A percentile compares a stretch with the other conserved stretches of the same genome.
These are phyloP conservation scores for Phoenix roebelenii DNA, from an alignment of 176 grass and related monocot species.

Conservation along the genomic window DNA sequence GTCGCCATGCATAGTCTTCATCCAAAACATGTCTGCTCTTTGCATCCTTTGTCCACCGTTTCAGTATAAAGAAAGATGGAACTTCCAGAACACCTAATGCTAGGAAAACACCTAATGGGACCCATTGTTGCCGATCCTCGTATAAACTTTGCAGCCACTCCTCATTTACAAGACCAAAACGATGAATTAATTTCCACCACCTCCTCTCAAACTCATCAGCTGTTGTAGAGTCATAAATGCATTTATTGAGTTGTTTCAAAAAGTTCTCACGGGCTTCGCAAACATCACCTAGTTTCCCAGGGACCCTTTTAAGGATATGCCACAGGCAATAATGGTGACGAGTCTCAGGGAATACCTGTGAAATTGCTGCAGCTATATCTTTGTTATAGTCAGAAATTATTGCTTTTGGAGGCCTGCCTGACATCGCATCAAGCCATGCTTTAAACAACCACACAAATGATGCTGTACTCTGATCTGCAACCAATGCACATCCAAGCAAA, in stretches of 20 bases:
- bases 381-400: background rate
- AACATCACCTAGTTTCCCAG: background rate
- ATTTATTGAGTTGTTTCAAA: background rate
- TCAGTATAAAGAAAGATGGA: too few relatives aligned
- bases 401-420: background rate
- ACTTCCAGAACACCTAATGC: too few relatives aligned
- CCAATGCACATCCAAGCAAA: background rate
- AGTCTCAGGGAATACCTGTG: background rate
- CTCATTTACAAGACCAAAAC: background rate
- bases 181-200: background rate
- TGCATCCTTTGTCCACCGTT: too few relatives aligned
- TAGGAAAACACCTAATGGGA: background rate
- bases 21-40: too few relatives aligned
- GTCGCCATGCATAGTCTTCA: too few relatives aligned
- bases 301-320: background rate
- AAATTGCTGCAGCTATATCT: background rate
- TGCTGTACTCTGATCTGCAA: background rate
- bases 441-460: background rate
- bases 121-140: background rate
- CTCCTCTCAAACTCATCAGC: too few relatives aligned
- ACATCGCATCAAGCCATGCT: background rate
- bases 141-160: background rate
- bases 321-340: background rate
- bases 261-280: background rate
- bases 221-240: too few relatives aligned